Base-by-base conservation (phyloP, 176 grass and related monocot species). In the Eremochloa ophiuroides region DNA sequence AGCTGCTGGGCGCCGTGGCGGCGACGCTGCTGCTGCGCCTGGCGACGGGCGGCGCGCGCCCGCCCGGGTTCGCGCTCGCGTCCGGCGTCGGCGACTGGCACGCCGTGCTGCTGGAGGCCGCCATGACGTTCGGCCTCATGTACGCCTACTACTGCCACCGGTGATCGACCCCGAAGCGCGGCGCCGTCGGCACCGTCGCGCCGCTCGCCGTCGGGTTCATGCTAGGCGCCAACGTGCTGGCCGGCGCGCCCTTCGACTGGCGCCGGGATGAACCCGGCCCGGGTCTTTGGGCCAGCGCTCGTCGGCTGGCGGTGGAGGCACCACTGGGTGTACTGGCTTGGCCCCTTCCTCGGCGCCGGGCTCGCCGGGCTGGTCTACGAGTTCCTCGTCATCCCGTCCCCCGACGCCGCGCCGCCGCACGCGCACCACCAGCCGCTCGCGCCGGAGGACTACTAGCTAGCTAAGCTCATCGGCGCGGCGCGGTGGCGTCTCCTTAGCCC, bases 301-400 rank as follows among this genome's bases (percentile, higher is more conserved):
- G 85, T 95, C 2, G 91, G 93, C 1, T 95, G 96, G 96, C 73
- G 91, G 39, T 99, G 96, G 96, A 85, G 82, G 58, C 89, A 86
- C 83, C 96, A 99, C 80, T 99, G 91, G 96, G 87, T 93, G 44
- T 99, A 99, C 85, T 99, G 96, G 96, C 62, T 95, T 1, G 93
- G 96, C 1, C 96, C 96, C 0, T 93, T 95, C 66, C 25, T 95
- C 25, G 93, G 96, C 23, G 83, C 96, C 0, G 93, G 90, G 2
- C 27, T 99, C 7, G 93, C 91, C 0, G 96, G 88, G 28, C 76
- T 95, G 0, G 44, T 86, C 18, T 99, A 99, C 37, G 96, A 99
- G 88, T 95, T 83, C 84, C 73, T 99, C 16, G 44, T 99, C 63
- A 95, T 95, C 67, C 91, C 88, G 15, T 29, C 71, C 22, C 50